These are phyloP conservation scores for Skeletonema menzelii DNA, from an alignment of 108 stramenopile genomes.

Conservation along the genomic window DNA sequence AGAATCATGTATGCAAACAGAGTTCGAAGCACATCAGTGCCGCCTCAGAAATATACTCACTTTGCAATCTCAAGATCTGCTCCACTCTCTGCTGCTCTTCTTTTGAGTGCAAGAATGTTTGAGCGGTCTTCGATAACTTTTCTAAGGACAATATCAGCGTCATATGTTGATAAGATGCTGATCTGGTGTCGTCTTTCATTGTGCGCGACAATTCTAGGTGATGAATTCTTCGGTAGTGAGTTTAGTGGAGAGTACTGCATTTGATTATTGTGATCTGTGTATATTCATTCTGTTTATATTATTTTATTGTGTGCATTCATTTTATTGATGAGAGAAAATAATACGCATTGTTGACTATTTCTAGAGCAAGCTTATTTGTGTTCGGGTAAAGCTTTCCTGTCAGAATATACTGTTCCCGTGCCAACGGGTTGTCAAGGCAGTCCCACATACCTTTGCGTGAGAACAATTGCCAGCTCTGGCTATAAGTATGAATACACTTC, in stretches of 20 bases:
- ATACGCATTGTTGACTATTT: no score
- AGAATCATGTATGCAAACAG: not conserved
- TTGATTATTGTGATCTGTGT: not conserved
- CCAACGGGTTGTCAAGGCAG: no score
- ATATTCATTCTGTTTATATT: no score
- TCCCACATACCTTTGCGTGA: no score
- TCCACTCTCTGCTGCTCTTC: constrained; percentile 27
- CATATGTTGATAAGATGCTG: constrained; percentile 16
- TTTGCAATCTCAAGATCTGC: constrained; percentile 35
- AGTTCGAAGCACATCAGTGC: not conserved
- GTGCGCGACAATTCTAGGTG: not conserved
- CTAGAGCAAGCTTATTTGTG: no score
- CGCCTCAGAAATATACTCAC: not conserved
- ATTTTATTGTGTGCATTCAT: not conserved
- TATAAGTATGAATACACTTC: no score
- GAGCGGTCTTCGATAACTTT: constrained; percentile 40
- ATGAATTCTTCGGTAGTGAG: not conserved
- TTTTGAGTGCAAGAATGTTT: constrained; percentile 28
- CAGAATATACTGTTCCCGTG: no score
- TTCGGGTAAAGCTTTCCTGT: no score
- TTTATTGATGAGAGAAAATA: not conserved
- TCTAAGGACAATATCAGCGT: constrained; percentile 35
- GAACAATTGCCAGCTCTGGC: no score
- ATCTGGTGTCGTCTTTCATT: constrained; percentile 12
- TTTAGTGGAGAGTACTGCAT: not conserved